Evolutionary conservation across 1,284 basidiomycete species (phyloP), one percentile per base, ranked within the genome.

Genomic region (Microbotryum violaceum): DNA sequence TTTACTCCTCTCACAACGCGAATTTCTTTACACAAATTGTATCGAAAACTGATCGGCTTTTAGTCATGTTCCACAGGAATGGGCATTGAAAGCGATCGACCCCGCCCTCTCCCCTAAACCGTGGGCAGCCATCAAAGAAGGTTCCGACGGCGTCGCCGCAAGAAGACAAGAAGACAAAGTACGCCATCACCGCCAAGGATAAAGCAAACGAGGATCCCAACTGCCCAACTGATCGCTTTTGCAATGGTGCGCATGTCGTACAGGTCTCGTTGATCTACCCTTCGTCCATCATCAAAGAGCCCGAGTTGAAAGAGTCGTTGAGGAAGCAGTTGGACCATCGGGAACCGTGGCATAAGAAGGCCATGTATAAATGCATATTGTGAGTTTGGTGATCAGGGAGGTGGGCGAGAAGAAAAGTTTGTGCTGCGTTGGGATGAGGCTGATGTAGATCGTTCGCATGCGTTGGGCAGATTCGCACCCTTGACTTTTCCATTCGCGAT

Each of bases 401-500:
- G 6, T 29, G 27, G 27, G 27, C 3, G 37, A 42, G 12, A 42
- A 12, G 4, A 42, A 42, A 16, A 42, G 16, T n/a, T 7, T n/a
- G 42, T 49, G 18, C n/a, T 31, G 23, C 46, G 6, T 37, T 37
- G n/a, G 25, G 7, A 48, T 29, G 20, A n/a, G 29, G 56, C 33
- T 44, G 52, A 45, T 16, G 10, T 54, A 16, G 29, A n/a, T 10
- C 29, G 16, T 42, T 42, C 2, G 4, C 16, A 5, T 49, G 21
- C 6, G 18, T 21, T 20, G 12, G 8, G 14, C 59, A 61, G 59
- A 9, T 12, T 55, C 4, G 37, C 59, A 49, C 69, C 70, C 3
- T n/a, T 71, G 12, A 72, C 70, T 4, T 60, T 60, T 55, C 78
- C 78, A 10, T 76, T 79, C 64, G 78, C 76, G 27, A 73, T 79